Conservation (phyloP, 176 grass and related monocot species). For the Bromus sterilis region DNA sequence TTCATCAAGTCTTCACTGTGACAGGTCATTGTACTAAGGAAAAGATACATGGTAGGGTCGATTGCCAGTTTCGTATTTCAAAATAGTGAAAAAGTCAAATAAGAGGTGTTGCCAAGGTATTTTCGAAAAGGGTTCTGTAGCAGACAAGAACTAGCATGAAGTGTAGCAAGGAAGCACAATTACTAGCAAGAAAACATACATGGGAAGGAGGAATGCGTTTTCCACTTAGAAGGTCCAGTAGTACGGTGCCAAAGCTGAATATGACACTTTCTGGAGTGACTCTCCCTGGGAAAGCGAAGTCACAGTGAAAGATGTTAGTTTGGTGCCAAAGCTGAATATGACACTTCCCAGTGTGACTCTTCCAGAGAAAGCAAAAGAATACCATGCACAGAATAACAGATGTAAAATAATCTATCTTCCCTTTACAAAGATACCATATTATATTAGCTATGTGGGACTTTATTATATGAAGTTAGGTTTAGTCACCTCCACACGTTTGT, state of each 20-base stretch:
- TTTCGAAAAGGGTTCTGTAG: background rate
- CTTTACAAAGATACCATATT: background rate
- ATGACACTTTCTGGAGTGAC: constrained; percentile 94
- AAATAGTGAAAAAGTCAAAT: too few relatives aligned
- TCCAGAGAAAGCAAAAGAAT: constrained; percentile 34
- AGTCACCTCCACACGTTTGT: background rate
- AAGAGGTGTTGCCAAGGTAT: background rate
- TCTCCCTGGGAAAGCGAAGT: constrained; percentile 53
- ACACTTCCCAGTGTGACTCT: constrained; percentile 70
- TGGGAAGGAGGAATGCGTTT: constrained; percentile 96
- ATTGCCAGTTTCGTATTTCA: too few relatives aligned
- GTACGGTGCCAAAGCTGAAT: constrained; percentile 96
- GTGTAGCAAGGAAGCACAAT: background rate
- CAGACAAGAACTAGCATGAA: background rate
- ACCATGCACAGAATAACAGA: background rate
- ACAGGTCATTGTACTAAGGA: background rate
- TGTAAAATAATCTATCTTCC: background rate
- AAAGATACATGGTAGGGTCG: background rate
- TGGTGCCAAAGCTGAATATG: constrained; percentile 81
- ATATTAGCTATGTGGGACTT: background rate
- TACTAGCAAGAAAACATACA: constrained; percentile 45
- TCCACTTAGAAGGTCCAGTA: constrained; percentile 93
- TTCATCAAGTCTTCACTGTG: background rate
- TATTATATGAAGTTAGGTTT: background rate
- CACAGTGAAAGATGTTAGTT: constrained; percentile 25